phyloP scores from a whole-genome alignment of 805 yeast genomes.

The Metschnikowia picachoensis region DNA sequence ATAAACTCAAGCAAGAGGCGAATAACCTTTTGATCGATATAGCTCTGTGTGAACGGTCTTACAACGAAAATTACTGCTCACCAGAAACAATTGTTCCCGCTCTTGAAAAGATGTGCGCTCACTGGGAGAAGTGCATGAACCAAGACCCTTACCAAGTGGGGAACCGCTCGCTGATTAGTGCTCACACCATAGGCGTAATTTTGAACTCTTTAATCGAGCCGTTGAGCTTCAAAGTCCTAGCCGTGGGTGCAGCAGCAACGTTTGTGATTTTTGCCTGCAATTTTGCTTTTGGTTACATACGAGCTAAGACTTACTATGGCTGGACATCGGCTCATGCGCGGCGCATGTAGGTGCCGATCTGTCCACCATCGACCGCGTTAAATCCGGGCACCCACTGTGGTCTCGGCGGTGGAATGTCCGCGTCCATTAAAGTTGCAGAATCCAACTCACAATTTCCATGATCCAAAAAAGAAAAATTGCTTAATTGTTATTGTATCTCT shows the following conservation, averaged over 20 bases:
- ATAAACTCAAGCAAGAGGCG: slow-evolving; percentile 47
- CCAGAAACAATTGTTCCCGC: slow-evolving; percentile 57
- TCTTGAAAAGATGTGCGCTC: slow-evolving; percentile 49
- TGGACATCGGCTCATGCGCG: slow-evolving; percentile 10
- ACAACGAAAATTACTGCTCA: slow-evolving; percentile 52
- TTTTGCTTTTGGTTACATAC: slow-evolving; percentile 60
- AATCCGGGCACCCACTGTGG: background rate
- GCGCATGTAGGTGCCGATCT: slow-evolving; percentile 3
- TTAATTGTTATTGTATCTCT: no score
- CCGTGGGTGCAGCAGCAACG: slow-evolving; percentile 41
- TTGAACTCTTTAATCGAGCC: slow-evolving; percentile 66
- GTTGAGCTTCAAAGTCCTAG: slow-evolving; percentile 55
- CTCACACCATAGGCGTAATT: slow-evolving; percentile 59
- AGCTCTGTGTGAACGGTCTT: slow-evolving; percentile 49
- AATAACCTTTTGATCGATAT: slow-evolving; percentile 47
- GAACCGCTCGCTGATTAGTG: slow-evolving; percentile 51
- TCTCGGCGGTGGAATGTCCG: background rate
- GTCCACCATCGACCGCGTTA: background rate
- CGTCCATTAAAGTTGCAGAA: background rate
- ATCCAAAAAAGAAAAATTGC: no score
- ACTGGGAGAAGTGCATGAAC: slow-evolving; percentile 66
- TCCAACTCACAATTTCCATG: no score
- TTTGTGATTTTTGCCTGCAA: slow-evolving; percentile 53
- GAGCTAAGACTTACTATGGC: slow-evolving; percentile 52
- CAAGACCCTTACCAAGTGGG: slow-evolving; percentile 49